Percentiles rank a stretch among this genome's conserved stretches.
Evolutionary conservation across 2,329 filamentous ascomycete species (phyloP).

Genomic region (Xylariaceae sp.): DNA sequence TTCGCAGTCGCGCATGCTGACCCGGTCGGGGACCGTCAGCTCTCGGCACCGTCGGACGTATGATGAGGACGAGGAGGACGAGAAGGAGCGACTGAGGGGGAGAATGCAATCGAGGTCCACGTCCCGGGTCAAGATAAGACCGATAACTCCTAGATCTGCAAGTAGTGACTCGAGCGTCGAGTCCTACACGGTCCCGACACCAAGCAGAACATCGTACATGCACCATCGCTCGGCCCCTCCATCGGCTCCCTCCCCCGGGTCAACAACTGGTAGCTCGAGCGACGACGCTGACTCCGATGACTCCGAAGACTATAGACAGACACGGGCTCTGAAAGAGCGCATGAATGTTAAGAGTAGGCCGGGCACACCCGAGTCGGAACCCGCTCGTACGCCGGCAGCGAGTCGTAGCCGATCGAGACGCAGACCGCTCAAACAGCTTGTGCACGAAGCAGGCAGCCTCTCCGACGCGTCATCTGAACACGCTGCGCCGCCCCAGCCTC

Average conservation of each 20-base stretch:
- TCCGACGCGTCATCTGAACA: slow-evolving; percentile 16
- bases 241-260: slow-evolving; percentile 32
- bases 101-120: slow-evolving; percentile 17
- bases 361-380: slow-evolving; percentile 16
- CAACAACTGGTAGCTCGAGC: slow-evolving; percentile 35
- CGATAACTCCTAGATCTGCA: slow-evolving; percentile 19
- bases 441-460: slow-evolving; percentile 13
- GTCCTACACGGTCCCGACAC: slow-evolving; percentile 19
- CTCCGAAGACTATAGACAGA: slow-evolving; percentile 13
- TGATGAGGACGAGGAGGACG: slow-evolving; percentile 20
- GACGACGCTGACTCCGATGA: slow-evolving; percentile 18
- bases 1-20: slow-evolving; percentile 25
- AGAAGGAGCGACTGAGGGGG: slow-evolving; percentile 22
- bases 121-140: slow-evolving; percentile 20
- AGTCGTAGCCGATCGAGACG: slow-evolving; percentile 13
- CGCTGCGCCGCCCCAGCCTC: slow-evolving; percentile 7
- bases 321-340: slow-evolving; percentile 18
- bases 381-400: slow-evolving; percentile 11
- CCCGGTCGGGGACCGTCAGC: slow-evolving; percentile 21
- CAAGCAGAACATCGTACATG: slow-evolving; percentile 32
- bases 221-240: slow-evolving; percentile 35
- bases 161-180: slow-evolving; percentile 10
- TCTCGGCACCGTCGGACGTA: slow-evolving; percentile 21
- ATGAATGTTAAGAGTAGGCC: slow-evolving; percentile 9
- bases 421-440: slow-evolving; percentile 10